phyloP scores from a whole-genome alignment of 352 stramenopile genomes.

The Aphanomyces astaci region DNA sequence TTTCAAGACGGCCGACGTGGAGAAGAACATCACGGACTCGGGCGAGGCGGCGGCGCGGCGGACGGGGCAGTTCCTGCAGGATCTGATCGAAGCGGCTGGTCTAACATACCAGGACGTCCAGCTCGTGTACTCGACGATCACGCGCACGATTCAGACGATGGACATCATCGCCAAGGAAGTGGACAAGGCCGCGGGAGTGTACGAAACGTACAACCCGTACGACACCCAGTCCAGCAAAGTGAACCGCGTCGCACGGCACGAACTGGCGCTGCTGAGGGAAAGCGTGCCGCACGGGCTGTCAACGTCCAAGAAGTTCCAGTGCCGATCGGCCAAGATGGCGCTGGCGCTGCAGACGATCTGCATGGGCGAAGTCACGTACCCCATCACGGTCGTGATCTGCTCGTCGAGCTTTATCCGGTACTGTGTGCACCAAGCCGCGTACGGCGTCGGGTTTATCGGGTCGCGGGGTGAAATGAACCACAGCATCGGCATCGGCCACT shows the following conservation, averaged over 20 bases:
- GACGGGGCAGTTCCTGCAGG: slow-evolving; percentile 41
- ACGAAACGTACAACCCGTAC: slow-evolving; percentile 20
- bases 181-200: slow-evolving; percentile 9
- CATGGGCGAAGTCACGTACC: background rate
- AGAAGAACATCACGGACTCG: slow-evolving; percentile 59
- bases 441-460: slow-evolving; percentile 10
- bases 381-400: slow-evolving; percentile 19
- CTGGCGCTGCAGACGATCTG: slow-evolving; percentile 15
- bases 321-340: slow-evolving; percentile 19
- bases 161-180: slow-evolving; percentile 47
- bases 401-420: slow-evolving; percentile 19
- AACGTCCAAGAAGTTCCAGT: background rate
- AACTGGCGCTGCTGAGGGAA: slow-evolving; percentile 14
- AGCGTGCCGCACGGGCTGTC: slow-evolving; percentile 12
- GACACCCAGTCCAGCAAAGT: slow-evolving; percentile 2
- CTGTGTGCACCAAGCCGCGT: slow-evolving; percentile 14
- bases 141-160: slow-evolving; percentile 61
- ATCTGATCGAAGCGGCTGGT: slow-evolving; percentile 34
- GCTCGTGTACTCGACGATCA: slow-evolving; percentile 58
- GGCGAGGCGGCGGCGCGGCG: slow-evolving; percentile 49
- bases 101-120: slow-evolving; percentile 34
- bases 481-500: slow-evolving; percentile 12
- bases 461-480: slow-evolving; percentile 13
- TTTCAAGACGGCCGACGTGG: slow-evolving; percentile 58
- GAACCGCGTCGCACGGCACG: slow-evolving; percentile 12